Percentiles rank a stretch among this genome's conserved stretches.
phyloP scores from a whole-genome alignment of 208 protist species.

The Entamoeba histolytica region DNA sequence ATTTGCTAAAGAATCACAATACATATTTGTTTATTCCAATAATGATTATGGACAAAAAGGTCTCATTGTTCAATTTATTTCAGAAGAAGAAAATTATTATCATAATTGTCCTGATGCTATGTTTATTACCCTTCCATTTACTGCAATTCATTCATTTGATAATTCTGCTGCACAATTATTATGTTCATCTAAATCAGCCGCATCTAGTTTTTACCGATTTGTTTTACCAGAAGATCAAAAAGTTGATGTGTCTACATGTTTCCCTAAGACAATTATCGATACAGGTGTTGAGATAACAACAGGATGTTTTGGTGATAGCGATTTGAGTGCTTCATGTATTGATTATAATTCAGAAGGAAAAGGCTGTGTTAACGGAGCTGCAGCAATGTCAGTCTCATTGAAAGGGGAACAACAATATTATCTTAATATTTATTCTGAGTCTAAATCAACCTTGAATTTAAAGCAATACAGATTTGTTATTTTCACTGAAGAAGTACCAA shows the following conservation, averaged over 20 bases:
- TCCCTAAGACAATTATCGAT: neutral
- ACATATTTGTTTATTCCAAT: neutral
- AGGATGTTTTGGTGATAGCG: neutral
- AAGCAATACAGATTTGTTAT: neutral
- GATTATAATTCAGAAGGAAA: neutral
- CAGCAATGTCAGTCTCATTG: neutral
- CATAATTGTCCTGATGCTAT: neutral
- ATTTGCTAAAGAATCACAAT: neutral
- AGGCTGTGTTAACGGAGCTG: neutral
- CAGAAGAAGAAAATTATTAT: neutral
- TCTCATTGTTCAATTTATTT: neutral
- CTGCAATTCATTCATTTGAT: neutral
- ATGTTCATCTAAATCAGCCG: neutral
- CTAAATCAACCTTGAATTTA: neutral
- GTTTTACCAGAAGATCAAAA: neutral
- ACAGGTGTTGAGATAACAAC: neutral
- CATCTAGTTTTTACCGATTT: neutral
- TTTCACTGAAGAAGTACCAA: neutral
- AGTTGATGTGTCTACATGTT: neutral
- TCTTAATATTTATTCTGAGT: neutral
- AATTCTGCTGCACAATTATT: neutral
- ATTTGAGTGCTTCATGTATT: neutral
- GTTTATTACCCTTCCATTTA: neutral
- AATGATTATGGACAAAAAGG: neutral
- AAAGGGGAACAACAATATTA: neutral